Base-by-base conservation (phyloP, 2,329 filamentous ascomycete genomes). In the Ambrosiella cleistominuta region DNA sequence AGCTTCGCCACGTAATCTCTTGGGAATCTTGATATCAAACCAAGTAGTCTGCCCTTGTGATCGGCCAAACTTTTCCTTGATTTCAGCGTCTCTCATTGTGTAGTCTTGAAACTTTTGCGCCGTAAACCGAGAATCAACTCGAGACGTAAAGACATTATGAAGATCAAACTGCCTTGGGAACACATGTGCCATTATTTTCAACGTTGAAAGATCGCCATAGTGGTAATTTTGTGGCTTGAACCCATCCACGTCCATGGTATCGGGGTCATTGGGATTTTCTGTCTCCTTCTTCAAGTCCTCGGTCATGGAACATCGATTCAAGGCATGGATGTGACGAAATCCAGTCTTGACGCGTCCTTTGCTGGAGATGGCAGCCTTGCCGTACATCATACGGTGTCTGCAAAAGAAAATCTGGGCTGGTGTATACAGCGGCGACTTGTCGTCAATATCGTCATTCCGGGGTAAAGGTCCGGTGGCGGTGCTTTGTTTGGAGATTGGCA, bases 161-260 rank as follows among this genome's bases (percentile, higher is more conserved):
- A 98, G 72, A 12, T 81, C 80, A 66, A 95, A 97, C 65, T 97
- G 90, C 9, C 84, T 78, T 38, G 93, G 93, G 64, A 98, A 98
- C 1, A 98, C 82, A 68, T 97, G 91, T 74, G 91, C 93, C 78
- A 95, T 80, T 17, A 95, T 70, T 63, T 85, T 86, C 9, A 81
- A 66, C 0, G 82, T 86, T 62, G 84, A 77, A 11, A 49, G 17
- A 37, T 61, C 59, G 27, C 59, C 59, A 27, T 42, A 53, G 15
- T 17, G 36, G 1, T 17, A 13, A 51, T 53, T 11, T 27, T 15
- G 35, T 42, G 12, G 69, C 66, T 1, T 72, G 17, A 54, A 49
- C 8, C 15, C 37, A 17, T 42, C 39, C 15, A 15, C 27, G 1
- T 59, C 52, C 52, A 54, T 54, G 35, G 35, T 12, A 36, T 54